Conservation (phyloP, 352 stramenopile species). For the Halophytophthora batemanensis region DNA sequence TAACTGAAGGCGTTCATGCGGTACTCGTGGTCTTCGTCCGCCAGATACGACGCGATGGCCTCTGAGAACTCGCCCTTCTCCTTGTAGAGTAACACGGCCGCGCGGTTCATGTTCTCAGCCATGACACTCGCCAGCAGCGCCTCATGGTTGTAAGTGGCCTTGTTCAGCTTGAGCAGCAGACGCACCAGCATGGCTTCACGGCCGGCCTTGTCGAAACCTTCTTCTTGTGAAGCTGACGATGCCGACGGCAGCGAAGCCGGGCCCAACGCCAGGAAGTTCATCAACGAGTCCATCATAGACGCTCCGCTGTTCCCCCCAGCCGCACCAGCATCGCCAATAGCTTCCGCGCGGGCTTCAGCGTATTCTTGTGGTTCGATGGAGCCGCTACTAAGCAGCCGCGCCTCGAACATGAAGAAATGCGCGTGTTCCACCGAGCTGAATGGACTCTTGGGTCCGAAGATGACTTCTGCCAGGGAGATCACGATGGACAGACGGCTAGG, state of each 20-base stretch:
- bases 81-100: constrained; percentile 80
- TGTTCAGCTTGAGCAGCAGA: constrained; percentile 80
- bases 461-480: constrained; percentile 75
- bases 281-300: constrained; percentile 86
- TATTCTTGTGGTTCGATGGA: constrained; percentile 84
- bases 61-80: constrained; percentile 70
- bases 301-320: constrained; percentile 24
- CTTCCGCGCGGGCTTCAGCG: constrained; percentile 57
- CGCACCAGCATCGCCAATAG: constrained; percentile 42
- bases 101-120: constrained; percentile 77
- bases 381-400: constrained; percentile 75
- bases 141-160: constrained; percentile 77
- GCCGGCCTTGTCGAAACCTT: constrained; percentile 80
- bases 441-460: constrained; percentile 56
- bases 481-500: constrained; percentile 83
- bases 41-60: constrained; percentile 78
- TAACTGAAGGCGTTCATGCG: constrained; percentile 84
- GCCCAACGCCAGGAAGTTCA: constrained; percentile 84
- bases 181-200: constrained; percentile 83
- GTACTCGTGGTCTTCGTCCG: constrained; percentile 77
- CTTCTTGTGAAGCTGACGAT: constrained; percentile 59
- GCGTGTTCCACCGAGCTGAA: constrained; percentile 85
- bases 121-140: constrained; percentile 71
- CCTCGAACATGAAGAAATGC: constrained; percentile 90
- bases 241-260: constrained; percentile 58